Evolutionary conservation across 2,329 filamentous ascomycete genomes (phyloP).

Genomic region (Chrysosporium queenslandicum): DNA sequence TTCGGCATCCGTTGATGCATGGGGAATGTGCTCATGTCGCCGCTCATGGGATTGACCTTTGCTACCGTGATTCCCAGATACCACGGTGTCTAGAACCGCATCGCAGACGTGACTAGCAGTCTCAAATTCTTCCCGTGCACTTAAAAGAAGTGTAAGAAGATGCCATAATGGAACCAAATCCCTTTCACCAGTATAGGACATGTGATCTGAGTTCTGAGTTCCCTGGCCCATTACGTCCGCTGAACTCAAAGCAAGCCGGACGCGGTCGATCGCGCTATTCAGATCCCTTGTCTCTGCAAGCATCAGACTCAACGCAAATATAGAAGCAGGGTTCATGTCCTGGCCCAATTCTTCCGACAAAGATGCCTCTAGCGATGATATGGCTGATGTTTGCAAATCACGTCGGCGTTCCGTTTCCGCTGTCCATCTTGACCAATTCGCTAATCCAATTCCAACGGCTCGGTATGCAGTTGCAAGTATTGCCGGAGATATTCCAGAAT

Average conservation of each 20-base stretch:
- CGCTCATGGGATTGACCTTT: slow-evolving; percentile 45
- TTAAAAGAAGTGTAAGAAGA: slow-evolving; percentile 73
- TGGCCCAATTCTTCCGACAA: slow-evolving; percentile 57
- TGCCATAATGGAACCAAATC: slow-evolving; percentile 80
- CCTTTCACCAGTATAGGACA: slow-evolving; percentile 32
- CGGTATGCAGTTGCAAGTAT: slow-evolving; percentile 65
- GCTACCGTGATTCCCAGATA: slow-evolving; percentile 57
- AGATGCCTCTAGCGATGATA: slow-evolving; percentile 63
- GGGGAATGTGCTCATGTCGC: slow-evolving; percentile 18
- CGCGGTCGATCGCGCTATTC: slow-evolving; percentile 66
- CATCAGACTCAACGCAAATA: slow-evolving; percentile 75
- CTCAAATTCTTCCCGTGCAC: slow-evolving; percentile 72
- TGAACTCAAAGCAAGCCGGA: slow-evolving; percentile 62
- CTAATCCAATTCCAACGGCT: slow-evolving; percentile 73
- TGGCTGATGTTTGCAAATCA: slow-evolving; percentile 66
- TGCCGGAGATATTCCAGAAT: slow-evolving; percentile 12
- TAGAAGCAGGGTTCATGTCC: slow-evolving; percentile 59
- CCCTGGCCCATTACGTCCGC: slow-evolving; percentile 26
- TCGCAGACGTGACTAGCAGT: slow-evolving; percentile 76
- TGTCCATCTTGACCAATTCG: slow-evolving; percentile 77
- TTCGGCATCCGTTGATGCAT: not conserved
- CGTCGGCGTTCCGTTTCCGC: slow-evolving; percentile 61
- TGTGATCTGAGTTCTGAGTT: slow-evolving; percentile 8
- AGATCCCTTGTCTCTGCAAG: slow-evolving; percentile 79
- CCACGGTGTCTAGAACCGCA: slow-evolving; percentile 83